phyloP scores from a whole-genome alignment of 768 basidiomycete species.

The Chalciporus pseudorubinellus region DNA sequence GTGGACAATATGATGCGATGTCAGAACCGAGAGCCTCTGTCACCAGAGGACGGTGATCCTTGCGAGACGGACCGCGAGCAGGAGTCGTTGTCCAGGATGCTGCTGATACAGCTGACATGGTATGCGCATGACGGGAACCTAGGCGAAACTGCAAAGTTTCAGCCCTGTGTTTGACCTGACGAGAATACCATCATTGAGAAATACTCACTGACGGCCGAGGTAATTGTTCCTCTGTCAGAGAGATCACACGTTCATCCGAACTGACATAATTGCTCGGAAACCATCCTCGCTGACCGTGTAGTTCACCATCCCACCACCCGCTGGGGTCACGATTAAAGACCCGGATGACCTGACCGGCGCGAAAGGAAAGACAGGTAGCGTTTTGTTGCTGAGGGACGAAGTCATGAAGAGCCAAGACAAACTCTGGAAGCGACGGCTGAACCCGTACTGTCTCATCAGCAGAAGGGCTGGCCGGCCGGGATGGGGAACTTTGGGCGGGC shows the following conservation, averaged over 20 bases:
- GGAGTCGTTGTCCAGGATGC: constrained; percentile 53
- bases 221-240: constrained; percentile 58
- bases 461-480: constrained; percentile 42
- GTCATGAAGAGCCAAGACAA: constrained; percentile 91
- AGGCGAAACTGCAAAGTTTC: constrained; percentile 28
- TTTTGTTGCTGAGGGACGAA: constrained; percentile 70
- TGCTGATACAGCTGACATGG: constrained; percentile 49
- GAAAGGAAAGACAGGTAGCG: constrained; percentile 84
- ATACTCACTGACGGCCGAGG: constrained; percentile 43
- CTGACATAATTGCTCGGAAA: constrained; percentile 97
- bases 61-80: constrained; percentile 38
- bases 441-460: constrained; percentile 51
- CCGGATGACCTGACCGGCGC: constrained; percentile 86
- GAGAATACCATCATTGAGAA: not conserved
- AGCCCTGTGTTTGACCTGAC: not conserved
- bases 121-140: constrained; percentile 46
- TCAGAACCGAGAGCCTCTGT: constrained; percentile 48
- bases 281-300: constrained; percentile 89
- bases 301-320: constrained; percentile 99
- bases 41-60: constrained; percentile 43
- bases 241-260: constrained; percentile 49
- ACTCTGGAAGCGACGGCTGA: constrained; percentile 48
- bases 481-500: constrained; percentile 5
- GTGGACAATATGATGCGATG: constrained; percentile 65
- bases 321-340: constrained; percentile 84